Conservation (phyloP, 176 grass and related monocot genomes). For the Oryza australiensis region DNA sequence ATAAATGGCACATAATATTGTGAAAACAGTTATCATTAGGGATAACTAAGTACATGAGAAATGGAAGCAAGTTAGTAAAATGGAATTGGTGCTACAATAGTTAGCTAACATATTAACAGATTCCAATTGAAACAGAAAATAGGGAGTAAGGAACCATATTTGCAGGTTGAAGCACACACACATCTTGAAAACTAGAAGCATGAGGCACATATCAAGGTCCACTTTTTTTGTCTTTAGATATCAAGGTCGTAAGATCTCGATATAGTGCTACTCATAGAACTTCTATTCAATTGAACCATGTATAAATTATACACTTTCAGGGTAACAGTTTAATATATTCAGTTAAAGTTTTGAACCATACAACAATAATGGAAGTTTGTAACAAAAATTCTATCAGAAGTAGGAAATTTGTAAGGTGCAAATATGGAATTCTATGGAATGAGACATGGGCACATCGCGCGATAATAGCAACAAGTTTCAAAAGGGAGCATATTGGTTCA, state of each 20-base stretch:
- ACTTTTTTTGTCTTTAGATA: not conserved
- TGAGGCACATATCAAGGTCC: not conserved
- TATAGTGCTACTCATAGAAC: not conserved
- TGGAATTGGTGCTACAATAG: constrained; percentile 2
- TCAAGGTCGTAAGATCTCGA: not conserved
- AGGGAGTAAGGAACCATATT: not conserved
- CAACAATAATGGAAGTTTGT: not conserved
- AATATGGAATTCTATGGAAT: constrained; percentile 8
- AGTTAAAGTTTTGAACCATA: not conserved
- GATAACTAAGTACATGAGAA: not conserved
- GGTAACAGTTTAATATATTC: not conserved
- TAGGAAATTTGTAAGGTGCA: not conserved
- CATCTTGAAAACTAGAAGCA: not conserved
- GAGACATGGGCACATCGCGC: not conserved
- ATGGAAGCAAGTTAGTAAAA: not conserved
- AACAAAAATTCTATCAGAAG: not conserved
- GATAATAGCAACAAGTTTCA: not conserved
- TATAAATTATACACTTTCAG: not conserved
- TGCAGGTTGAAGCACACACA: not conserved
- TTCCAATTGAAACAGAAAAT: not conserved
- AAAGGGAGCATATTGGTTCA: not conserved
- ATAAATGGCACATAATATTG: not conserved
- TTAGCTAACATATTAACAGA: not conserved
- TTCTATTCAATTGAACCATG: not conserved
- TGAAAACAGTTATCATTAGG: not conserved